These are phyloP conservation scores for Thelonectria rubi DNA, from an alignment of 2,329 filamentous ascomycete genomes.

Conservation along the genomic window DNA sequence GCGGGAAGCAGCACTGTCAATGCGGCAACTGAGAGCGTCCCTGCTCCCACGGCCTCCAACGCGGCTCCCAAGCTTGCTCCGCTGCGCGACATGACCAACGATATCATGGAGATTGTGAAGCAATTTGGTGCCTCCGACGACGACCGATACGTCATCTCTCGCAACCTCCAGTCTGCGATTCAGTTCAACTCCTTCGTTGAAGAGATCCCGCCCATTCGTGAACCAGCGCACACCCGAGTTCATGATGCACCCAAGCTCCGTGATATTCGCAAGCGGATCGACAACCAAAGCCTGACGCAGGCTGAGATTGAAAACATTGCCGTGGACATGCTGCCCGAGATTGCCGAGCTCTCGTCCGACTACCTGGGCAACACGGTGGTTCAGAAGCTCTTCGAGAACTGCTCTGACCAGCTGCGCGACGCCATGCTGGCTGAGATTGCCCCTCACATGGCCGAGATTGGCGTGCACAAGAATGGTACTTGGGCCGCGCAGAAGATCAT, in stretches of 20 bases:
- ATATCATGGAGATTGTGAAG: slow-evolving; percentile 86
- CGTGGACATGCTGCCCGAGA: slow-evolving; percentile 93
- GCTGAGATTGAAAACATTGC: slow-evolving; percentile 93
- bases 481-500: slow-evolving; percentile 99
- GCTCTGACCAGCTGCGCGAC: slow-evolving; percentile 88
- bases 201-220: slow-evolving; percentile 89
- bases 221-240: slow-evolving; percentile 86
- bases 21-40: slow-evolving; percentile 49
- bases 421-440: slow-evolving; percentile 89
- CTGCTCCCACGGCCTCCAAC: slow-evolving; percentile 44
- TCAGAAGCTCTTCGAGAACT: slow-evolving; percentile 97
- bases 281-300: slow-evolving; percentile 88
- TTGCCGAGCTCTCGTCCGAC: slow-evolving; percentile 92
- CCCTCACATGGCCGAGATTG: slow-evolving; percentile 94
- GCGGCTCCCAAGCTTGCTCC: slow-evolving; percentile 73
- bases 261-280: slow-evolving; percentile 96
- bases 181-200: slow-evolving; percentile 75
- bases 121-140: slow-evolving; percentile 88
- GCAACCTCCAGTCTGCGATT: slow-evolving; percentile 80
- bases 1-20: slow-evolving; percentile 44
- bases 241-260: slow-evolving; percentile 94
- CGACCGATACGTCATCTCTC: slow-evolving; percentile 76
- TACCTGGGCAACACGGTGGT: slow-evolving; percentile 99
- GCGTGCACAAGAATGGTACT: slow-evolving; percentile 98
- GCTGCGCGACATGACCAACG: slow-evolving; percentile 78